Evolutionary conservation across 805 yeast genomes (phyloP), one percentile per base, ranked within the genome.

Genomic region (Ogataea salicorniae): DNA sequence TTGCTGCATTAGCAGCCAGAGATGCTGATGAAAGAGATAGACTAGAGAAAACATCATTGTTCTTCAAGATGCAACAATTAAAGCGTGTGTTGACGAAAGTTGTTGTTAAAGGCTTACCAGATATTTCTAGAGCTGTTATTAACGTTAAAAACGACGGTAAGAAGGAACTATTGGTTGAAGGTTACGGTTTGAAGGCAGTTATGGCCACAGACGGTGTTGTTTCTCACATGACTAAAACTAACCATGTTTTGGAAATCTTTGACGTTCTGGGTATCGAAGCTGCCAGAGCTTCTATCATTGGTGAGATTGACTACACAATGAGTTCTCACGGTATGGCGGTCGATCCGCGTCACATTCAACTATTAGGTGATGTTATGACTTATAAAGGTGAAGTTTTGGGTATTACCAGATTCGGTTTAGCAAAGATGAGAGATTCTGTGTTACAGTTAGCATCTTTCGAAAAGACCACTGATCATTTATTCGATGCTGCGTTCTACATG

Each of bases 251-350:
- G 52, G 99, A 94, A 66, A 90, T 92, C 53, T 81, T 79, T 56
- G 80, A 81, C 54, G 97, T 92, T 5, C 73, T 94, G 52, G 99
- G 99, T 61, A 95, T 94, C 54, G 99, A 94, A 67, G 99, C 99
- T 2, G 99, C 99, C 1, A 79, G 99, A 66, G 72, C 89, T 0
- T 84, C 96, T 57, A 94, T 94, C 64, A 86, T 94, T 63, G 82
- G 82, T 53, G 99, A 94, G 72, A 94, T 94, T 67, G 96, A 87
- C 63, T 90, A 90, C 64, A 94, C 99, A 46, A 94, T 94, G 99
- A 83, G 96, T 64, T 89, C 90, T 69, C 99, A 94, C 74, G 99
- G 99, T 70, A 94, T 94, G 99, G 88, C 96, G 66, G 97, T 94
- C 43, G 99, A 94, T 75, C 99, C 98, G 51, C 96, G 99, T 75